Evolutionary conservation across 2,329 filamentous ascomycete species (phyloP), one percentile per base, ranked within the genome.

Genomic region (Monosporascus ibericus): DNA sequence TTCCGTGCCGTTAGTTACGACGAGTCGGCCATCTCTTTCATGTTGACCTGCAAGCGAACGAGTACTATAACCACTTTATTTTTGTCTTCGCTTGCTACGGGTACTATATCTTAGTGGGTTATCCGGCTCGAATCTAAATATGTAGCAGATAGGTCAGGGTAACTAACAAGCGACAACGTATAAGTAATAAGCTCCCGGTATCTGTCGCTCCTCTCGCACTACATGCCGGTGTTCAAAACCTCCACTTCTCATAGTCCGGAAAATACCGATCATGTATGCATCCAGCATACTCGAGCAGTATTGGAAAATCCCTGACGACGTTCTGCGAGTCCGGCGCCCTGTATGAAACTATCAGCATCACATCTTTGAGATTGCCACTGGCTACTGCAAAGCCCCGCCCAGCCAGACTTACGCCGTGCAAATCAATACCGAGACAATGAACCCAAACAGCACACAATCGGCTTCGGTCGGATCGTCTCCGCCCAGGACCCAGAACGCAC

Each of bases 401-500:
- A 18, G 2, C n/a, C 48, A 51, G 48, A 76, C 79, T 69, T 65
- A 84, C 78, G 80, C 78, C 17, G 69, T 69, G 56, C 74, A 79
- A 3, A 81, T 61, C 55, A 86, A 63, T 1, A 68, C 70, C n/a
- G 75, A 76, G 15, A 70, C 68, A 37, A 85, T 67, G 58, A 85
- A 85, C 0, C 78, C 82, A 65, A 79, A 86, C 5, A 86, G 46
- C 0, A 70, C 70, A 1, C 77, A 70, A 63, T 87, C 83, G 1
- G 72, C 79, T 58, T 86, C 82, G 0, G 78, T 81, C 3, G 82
- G 81, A 3, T 64, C 58, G 1, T 72, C 58, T 0, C 78, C 75
- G 1, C 80, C 81, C 14, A 85, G 63, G 1, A 79, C 62, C 82
- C 82, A 86, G 58, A 85, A 85, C 5, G 76, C 75, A 7, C 64